Percentiles rank a stretch among this genome's conserved stretches.
Evolutionary conservation across 169 alveolate species (phyloP).

Genomic region (Neospora caninum): DNA sequence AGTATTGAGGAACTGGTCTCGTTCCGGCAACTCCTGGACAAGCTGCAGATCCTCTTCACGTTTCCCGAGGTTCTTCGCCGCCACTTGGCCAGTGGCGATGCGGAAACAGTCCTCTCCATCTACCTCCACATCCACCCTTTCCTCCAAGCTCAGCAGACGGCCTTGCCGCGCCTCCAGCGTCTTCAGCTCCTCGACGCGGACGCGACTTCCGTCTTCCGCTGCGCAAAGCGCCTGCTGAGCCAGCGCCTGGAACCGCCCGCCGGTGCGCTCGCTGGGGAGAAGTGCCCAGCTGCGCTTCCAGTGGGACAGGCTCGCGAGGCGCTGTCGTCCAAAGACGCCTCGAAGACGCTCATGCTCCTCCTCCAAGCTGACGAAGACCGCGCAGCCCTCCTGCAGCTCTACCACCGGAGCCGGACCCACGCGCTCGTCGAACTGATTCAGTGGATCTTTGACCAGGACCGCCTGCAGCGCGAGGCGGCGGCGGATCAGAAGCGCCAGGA

Average conservation of each 20-base stretch:
- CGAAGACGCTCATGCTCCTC: conserved; percentile 41
- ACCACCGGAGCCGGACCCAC: conserved; percentile 51
- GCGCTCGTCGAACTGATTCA: not conserved
- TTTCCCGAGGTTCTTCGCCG: conserved; percentile 53
- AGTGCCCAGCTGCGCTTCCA: not conserved
- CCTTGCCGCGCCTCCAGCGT: conserved; percentile 41
- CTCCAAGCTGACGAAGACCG: conserved; percentile 16
- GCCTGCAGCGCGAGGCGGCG: conserved; percentile 13
- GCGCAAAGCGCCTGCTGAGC: conserved; percentile 33
- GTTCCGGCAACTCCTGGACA: conserved; percentile 45
- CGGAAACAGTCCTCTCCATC: conserved; percentile 41
- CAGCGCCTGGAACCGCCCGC: conserved; percentile 53
- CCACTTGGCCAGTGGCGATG: conserved; percentile 4
- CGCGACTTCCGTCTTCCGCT: not conserved
- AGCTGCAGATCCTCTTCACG: conserved; percentile 53
- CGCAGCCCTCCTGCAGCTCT: conserved; percentile 42
- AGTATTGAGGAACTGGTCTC: conserved; percentile 59
- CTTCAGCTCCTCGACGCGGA: conserved; percentile 45
- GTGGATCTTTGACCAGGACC: not conserved
- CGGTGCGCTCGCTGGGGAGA: not conserved
- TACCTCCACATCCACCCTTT: conserved; percentile 42
- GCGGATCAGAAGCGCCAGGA: not conserved
- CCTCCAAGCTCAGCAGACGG: conserved; percentile 34
- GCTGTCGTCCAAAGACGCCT: conserved; percentile 23
- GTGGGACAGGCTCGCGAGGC: not conserved